Evolutionary conservation across 2,329 filamentous ascomycete genomes (phyloP).

Genomic region (Colletotrichum sp.): DNA sequence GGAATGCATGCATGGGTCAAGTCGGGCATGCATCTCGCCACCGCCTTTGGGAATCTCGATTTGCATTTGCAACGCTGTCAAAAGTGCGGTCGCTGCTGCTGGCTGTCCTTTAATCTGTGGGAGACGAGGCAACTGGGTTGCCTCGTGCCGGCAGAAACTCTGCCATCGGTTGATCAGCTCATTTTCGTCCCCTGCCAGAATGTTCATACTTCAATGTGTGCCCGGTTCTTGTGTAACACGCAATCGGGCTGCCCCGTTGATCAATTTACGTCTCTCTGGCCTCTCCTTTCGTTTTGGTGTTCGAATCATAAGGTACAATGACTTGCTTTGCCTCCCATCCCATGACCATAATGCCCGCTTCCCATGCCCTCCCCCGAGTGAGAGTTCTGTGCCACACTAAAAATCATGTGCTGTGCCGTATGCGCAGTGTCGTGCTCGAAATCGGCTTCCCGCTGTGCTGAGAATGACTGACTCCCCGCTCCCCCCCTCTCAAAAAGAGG

Average conservation of each 20-base stretch:
- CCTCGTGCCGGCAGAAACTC: neutral
- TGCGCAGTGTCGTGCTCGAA: neutral
- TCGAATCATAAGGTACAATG: neutral
- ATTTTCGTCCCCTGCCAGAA: neutral
- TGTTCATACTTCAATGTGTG: neutral
- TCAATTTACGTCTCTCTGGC: neutral
- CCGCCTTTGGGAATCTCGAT: neutral
- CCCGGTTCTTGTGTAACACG: neutral
- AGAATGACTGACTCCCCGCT: neutral
- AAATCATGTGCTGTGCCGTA: neutral
- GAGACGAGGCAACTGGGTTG: neutral
- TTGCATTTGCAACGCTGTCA: neutral
- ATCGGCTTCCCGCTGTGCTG: neutral
- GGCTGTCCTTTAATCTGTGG: neutral
- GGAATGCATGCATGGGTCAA: neutral
- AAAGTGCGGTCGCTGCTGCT: neutral
- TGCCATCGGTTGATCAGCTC: neutral
- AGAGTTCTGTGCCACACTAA: neutral
- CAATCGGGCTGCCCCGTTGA: neutral
- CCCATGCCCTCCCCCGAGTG: neutral
- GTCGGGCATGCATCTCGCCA: neutral
- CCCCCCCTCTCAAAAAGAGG: neutral
- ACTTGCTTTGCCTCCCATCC: neutral
- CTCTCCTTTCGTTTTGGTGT: neutral
- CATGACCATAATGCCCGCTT: neutral